Evolutionary conservation across 345 rosid genomes (phyloP).

Genomic region (Anastatica hierochuntica): DNA sequence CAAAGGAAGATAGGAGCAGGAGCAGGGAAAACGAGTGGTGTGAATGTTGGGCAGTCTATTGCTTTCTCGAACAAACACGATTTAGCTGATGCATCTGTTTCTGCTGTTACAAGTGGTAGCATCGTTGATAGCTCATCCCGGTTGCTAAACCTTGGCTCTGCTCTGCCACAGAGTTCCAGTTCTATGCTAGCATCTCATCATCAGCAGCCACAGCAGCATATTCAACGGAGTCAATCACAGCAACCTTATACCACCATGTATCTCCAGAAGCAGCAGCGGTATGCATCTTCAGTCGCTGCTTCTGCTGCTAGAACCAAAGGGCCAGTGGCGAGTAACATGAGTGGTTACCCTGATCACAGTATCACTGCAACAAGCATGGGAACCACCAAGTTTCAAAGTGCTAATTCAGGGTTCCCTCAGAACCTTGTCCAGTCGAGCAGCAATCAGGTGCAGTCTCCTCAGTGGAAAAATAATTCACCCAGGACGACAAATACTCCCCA

Average conservation of each 20-base stretch:
- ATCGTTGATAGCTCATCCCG: slow-evolving; percentile 74
- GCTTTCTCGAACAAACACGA: slow-evolving; percentile 66
- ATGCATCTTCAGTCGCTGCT: slow-evolving; percentile 47
- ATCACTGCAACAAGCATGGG: slow-evolving; percentile 44
- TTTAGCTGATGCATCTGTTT: slow-evolving; percentile 43
- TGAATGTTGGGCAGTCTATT: slow-evolving; percentile 60
- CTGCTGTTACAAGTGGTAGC: slow-evolving; percentile 43
- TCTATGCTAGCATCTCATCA: slow-evolving; percentile 27
- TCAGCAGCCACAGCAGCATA: slow-evolving; percentile 41
- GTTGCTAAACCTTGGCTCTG: slow-evolving; percentile 46
- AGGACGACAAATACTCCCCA: slow-evolving; percentile 41
- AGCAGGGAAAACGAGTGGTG: slow-evolving; percentile 19
- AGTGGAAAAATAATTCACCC: slow-evolving; percentile 66
- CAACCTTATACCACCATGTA: slow-evolving; percentile 48
- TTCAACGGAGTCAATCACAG: slow-evolving; percentile 37
- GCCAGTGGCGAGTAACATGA: slow-evolving; percentile 48
- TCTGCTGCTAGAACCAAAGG: slow-evolving; percentile 60
- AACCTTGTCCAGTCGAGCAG: slow-evolving; percentile 60
- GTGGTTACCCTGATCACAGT: slow-evolving; percentile 54
- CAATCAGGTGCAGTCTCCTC: slow-evolving; percentile 59
- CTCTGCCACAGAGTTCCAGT: slow-evolving; percentile 38
- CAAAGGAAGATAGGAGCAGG: slow-evolving; percentile 41
- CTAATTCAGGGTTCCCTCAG: slow-evolving; percentile 51
- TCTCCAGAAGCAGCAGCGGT: slow-evolving; percentile 63
- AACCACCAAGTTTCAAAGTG: slow-evolving; percentile 49